Conservation (phyloP, 2,329 filamentous ascomycete genomes). For the Passalora sequoiae region DNA sequence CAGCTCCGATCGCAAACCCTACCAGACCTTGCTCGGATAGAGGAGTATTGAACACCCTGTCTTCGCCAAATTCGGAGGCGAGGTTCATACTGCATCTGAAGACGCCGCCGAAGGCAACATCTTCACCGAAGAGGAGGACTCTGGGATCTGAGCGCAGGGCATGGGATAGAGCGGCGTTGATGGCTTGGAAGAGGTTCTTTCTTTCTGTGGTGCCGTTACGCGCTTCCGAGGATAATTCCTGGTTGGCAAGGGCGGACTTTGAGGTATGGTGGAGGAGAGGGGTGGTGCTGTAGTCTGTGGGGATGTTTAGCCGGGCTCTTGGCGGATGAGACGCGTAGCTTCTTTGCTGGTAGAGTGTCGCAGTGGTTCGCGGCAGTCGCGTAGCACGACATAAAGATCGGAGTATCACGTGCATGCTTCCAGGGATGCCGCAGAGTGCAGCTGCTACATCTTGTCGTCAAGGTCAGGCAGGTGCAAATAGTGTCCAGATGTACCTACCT, state of each 20-base stretch:
- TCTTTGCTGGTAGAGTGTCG: constrained; percentile 8
- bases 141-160: constrained; percentile 78
- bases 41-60: constrained; percentile 94
- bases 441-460: too few relatives aligned
- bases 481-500: too few relatives aligned
- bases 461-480: too few relatives aligned
- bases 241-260: constrained; percentile 62
- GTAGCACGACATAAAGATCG: too few relatives aligned
- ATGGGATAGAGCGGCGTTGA: constrained; percentile 82
- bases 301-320: constrained; percentile 68
- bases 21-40: constrained; percentile 90
- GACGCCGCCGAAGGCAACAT: constrained; percentile 94
- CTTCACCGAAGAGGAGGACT: constrained; percentile 89
- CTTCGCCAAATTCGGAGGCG: constrained; percentile 76
- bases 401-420: too few relatives aligned
- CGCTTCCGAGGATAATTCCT: constrained; percentile 57
- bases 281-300: constrained; percentile 79
- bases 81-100: constrained; percentile 84
- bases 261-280: constrained; percentile 76
- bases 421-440: too few relatives aligned
- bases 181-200: constrained; percentile 88
- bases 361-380: too few relatives aligned
- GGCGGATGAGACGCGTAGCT: constrained; percentile 48
- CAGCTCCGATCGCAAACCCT: constrained; percentile 85
- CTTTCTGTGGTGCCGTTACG: constrained; percentile 60